Conservation (phyloP, 2,329 filamentous ascomycete genomes). For the Albophoma yamanashiensis region DNA sequence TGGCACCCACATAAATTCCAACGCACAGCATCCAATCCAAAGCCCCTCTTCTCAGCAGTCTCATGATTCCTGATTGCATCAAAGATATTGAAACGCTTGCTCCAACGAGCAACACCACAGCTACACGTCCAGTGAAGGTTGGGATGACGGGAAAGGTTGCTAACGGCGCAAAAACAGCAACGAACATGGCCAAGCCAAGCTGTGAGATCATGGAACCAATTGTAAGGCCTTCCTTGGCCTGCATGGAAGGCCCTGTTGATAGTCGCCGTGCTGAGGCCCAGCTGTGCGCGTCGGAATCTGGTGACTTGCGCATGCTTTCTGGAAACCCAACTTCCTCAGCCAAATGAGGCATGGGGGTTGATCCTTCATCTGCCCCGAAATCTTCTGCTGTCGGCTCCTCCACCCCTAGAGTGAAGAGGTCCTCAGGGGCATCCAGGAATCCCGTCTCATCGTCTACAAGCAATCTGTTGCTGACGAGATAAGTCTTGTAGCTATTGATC, state of each 20-base stretch:
- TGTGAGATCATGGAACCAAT: neutral
- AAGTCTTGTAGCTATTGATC: constrained; percentile 34
- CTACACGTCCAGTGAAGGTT: constrained; percentile 45
- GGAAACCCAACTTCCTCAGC: constrained; percentile 3
- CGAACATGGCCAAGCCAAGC: constrained; percentile 11
- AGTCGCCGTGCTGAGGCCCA: neutral
- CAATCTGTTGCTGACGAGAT: constrained; percentile 41
- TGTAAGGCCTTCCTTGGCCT: neutral
- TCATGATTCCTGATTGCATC: constrained; percentile 13
- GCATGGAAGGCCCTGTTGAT: neutral
- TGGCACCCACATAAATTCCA: constrained; percentile 22
- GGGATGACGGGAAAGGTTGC: constrained; percentile 47
- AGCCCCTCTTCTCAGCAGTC: constrained; percentile 7
- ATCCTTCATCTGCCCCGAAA: constrained; percentile 8
- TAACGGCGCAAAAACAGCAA: constrained; percentile 41
- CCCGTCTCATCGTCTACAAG: constrained; percentile 48
- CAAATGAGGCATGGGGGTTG: constrained; percentile 13
- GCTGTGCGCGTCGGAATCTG: constrained; percentile 1
- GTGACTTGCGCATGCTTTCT: neutral
- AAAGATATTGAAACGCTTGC: constrained; percentile 27
- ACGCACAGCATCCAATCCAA: constrained; percentile 15
- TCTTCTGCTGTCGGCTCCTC: constrained; percentile 3
- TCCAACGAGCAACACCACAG: constrained; percentile 42
- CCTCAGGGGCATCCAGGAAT: constrained; percentile 45
- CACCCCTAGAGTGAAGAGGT: constrained; percentile 35